phyloP scores from a whole-genome alignment of 345 rosid species.

The Corchorus capsularis region DNA sequence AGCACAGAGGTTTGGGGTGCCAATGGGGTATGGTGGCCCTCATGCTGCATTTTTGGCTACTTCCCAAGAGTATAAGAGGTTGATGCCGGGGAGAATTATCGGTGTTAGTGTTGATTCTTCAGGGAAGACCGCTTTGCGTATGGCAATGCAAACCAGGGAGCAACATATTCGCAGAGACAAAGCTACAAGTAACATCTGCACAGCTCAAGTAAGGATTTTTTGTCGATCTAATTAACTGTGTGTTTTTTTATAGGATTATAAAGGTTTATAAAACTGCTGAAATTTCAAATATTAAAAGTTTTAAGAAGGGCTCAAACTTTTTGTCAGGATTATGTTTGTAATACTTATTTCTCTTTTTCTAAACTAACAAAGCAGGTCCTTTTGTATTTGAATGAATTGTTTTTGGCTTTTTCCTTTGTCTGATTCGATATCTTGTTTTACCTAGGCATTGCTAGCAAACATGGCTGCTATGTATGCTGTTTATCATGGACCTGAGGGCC shows the following conservation, averaged over 20 bases:
- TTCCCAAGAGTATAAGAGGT: constrained; percentile 94
- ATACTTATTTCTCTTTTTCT: not conserved
- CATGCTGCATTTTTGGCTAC: constrained; percentile 98
- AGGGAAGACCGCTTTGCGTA: constrained; percentile 90
- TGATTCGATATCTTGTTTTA: constrained; percentile 28
- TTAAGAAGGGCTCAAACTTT: not conserved
- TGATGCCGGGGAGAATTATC: constrained; percentile 98
- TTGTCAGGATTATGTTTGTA: not conserved
- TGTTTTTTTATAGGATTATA: constrained; percentile 3
- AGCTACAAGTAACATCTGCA: constrained; percentile 99
- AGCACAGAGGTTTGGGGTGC: constrained; percentile 96
- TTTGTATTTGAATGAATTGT: not conserved
- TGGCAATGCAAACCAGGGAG: constrained; percentile 99
- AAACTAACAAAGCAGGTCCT: not conserved
- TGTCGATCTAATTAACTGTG: constrained; percentile 11
- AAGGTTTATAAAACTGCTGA: not conserved
- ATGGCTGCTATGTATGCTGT: constrained; percentile 99
- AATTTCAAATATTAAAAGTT: not conserved
- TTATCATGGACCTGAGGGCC: constrained; percentile 96
- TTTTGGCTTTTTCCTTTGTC: constrained; percentile 21
- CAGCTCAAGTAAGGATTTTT: constrained; percentile 79
- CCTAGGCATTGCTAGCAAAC: constrained; percentile 94
- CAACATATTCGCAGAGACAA: constrained; percentile 98
- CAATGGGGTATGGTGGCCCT: constrained; percentile 99
- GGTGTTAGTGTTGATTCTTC: constrained; percentile 94